Percentiles rank a stretch among this genome's conserved stretches.
Evolutionary conservation across 495 filamentous ascomycete genomes (phyloP).

Genomic region (Lepraria neglecta): DNA sequence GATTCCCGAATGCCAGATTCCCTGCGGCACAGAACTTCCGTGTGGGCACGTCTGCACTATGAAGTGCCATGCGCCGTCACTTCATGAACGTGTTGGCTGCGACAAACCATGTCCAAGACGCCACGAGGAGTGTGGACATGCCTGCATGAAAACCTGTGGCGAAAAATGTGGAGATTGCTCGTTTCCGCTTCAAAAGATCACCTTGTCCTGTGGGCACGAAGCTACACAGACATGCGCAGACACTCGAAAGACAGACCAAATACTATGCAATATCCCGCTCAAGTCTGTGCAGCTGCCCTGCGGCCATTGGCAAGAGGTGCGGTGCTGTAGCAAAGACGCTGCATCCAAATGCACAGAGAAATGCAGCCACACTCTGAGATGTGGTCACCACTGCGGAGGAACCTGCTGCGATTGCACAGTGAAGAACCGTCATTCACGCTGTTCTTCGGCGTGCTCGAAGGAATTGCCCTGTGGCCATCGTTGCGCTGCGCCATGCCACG

Average conservation of each 20-base stretch:
- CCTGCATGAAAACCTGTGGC: constrained; percentile 51
- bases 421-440: constrained; percentile 25
- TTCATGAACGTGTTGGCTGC: constrained; percentile 57
- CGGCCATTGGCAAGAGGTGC: constrained; percentile 40
- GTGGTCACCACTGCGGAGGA: constrained; percentile 38
- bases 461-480: constrained; percentile 49
- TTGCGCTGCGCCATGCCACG: constrained; percentile 47
- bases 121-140: constrained; percentile 49
- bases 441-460: constrained; percentile 41
- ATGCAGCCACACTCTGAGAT: constrained; percentile 22
- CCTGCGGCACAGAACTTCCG: constrained; percentile 47
- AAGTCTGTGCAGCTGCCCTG: constrained; percentile 39
- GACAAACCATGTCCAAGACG: constrained; percentile 48
- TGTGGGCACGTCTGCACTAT: constrained; percentile 60
- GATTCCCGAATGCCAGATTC: constrained; percentile 49
- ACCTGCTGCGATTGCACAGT: constrained; percentile 42
- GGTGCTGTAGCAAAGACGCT: constrained; percentile 20
- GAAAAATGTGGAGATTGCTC: constrained; percentile 41
- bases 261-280: constrained; percentile 33
- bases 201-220: constrained; percentile 53
- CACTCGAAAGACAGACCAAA: constrained; percentile 25
- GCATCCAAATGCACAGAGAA: constrained; percentile 14
- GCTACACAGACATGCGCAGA: constrained; percentile 40
- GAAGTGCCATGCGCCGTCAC: constrained; percentile 54
- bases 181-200: constrained; percentile 33